phyloP scores from a whole-genome alignment of 2,329 filamentous ascomycete species.

The Aspergillus sp. region DNA sequence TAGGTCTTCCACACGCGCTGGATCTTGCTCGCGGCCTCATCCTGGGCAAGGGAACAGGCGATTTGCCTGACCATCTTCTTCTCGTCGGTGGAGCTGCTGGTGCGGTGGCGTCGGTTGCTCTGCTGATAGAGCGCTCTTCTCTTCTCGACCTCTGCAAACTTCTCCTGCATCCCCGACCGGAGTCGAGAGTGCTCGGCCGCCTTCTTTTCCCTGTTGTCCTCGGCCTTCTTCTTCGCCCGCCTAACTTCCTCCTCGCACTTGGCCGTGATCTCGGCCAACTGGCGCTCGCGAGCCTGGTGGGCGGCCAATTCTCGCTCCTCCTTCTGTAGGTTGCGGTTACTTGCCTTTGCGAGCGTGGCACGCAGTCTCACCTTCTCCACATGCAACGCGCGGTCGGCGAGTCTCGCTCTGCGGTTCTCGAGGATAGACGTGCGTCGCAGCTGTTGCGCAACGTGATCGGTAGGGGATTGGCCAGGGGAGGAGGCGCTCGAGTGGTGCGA shows the following conservation, averaged over 20 bases:
- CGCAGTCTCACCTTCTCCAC: constrained; percentile 57
- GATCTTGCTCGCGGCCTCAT: constrained; percentile 48
- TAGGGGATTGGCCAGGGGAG: constrained; percentile 41
- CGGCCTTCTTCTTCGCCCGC: constrained; percentile 56
- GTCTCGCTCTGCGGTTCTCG: constrained; percentile 53
- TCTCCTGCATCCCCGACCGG: constrained; percentile 54
- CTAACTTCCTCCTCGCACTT: constrained; percentile 58
- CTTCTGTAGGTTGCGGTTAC: constrained; percentile 46
- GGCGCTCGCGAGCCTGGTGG: constrained; percentile 53
- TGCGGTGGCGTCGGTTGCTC: constrained; percentile 41
- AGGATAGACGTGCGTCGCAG: constrained; percentile 56
- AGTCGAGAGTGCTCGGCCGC: constrained; percentile 52
- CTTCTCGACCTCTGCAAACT: constrained; percentile 54
- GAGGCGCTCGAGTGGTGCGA: constrained; percentile 50
- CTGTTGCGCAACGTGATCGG: constrained; percentile 55
- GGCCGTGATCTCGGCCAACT: constrained; percentile 55
- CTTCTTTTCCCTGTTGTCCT: constrained; percentile 56
- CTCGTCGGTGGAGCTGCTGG: constrained; percentile 38
- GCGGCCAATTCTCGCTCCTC: constrained; percentile 56
- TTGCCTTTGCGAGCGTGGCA: constrained; percentile 52
- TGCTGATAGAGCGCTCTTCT: constrained; percentile 43
- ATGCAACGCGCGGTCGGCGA: constrained; percentile 56
- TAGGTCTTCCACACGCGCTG: constrained; percentile 50
- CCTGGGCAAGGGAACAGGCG: constrained; percentile 36
- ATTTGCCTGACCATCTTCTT: constrained; percentile 29